Conservation (phyloP, 768 basidiomycete species). For the Clathrus columnatus region DNA sequence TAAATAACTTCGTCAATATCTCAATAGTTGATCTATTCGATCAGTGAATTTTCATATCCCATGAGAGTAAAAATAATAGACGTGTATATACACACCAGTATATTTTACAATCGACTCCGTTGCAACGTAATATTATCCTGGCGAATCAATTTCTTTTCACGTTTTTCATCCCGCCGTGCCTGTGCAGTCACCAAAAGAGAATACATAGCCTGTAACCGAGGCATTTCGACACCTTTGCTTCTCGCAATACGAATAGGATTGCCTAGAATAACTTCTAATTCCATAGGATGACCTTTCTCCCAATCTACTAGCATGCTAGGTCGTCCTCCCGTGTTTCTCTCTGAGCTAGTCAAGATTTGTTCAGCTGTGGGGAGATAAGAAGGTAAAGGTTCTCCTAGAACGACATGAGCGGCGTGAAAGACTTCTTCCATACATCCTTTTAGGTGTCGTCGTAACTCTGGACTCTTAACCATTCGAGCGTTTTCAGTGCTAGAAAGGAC, state of each 20-base stretch:
- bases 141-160: background rate
- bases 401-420: conserved; percentile 16
- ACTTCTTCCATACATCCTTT: conserved; percentile 21
- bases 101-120: background rate
- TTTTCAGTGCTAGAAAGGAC: conserved; percentile 22
- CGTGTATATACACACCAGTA: too few relatives aligned
- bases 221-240: conserved; percentile 20
- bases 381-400: conserved; percentile 19
- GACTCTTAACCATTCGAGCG: conserved; percentile 18
- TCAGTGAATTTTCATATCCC: too few relatives aligned
- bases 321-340: conserved; percentile 17
- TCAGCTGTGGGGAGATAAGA: conserved; percentile 18
- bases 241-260: conserved; percentile 22
- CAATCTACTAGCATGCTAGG: conserved; percentile 23
- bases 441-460: conserved; percentile 17
- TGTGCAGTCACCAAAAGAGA: conserved; percentile 19
- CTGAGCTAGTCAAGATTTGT: conserved; percentile 18
- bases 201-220: conserved; percentile 22
- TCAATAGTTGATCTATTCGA: too few relatives aligned
- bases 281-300: conserved; percentile 19
- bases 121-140: conserved; percentile 1
- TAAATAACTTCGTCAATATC: too few relatives aligned
- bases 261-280: conserved; percentile 23
- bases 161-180: conserved; percentile 13
- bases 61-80: too few relatives aligned